A percentile compares a stretch with the other conserved stretches of the same genome.
phyloP scores from a whole-genome alignment of 495 filamentous ascomycete species.

The Thermothielavioides terrestris region DNA sequence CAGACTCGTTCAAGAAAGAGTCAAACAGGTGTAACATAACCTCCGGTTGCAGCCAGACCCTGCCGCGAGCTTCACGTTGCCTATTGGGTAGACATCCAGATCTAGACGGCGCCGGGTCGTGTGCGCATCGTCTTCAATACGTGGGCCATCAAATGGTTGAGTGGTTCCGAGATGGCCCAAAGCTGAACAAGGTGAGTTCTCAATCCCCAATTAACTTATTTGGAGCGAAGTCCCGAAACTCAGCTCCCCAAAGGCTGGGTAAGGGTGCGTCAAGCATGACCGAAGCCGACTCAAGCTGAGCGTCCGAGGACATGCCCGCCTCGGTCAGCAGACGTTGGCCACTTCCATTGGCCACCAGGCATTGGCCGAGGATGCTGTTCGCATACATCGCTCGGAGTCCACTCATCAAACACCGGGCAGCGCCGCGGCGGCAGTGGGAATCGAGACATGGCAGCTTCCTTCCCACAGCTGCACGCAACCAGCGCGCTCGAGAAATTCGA shows the following conservation, averaged over 20 bases:
- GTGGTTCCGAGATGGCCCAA: not conserved
- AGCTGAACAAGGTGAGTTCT: not conserved
- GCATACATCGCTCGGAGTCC: not conserved
- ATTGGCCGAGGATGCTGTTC: not conserved
- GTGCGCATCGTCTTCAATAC: not conserved
- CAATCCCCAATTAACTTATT: no score
- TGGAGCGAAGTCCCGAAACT: not conserved
- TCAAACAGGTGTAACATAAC: not conserved
- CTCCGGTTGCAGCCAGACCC: conserved; percentile 1
- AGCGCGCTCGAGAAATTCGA: no score
- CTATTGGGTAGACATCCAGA: not conserved
- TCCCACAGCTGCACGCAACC: not conserved
- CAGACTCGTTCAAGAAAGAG: not conserved
- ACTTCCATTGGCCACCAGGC: no score
- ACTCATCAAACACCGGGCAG: not conserved
- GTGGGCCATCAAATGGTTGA: conserved; percentile 2
- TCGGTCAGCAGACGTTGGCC: not conserved
- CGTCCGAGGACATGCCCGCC: not conserved
- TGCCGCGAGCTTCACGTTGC: not conserved
- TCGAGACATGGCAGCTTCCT: not conserved
- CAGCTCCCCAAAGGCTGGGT: no score
- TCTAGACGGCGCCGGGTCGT: not conserved
- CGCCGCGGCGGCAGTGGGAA: not conserved
- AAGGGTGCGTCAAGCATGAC: no score
- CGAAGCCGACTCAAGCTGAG: not conserved